These are phyloP conservation scores for Thyridium curvatum DNA, from an alignment of 2,329 filamentous ascomycete genomes.

Conservation along the genomic window DNA sequence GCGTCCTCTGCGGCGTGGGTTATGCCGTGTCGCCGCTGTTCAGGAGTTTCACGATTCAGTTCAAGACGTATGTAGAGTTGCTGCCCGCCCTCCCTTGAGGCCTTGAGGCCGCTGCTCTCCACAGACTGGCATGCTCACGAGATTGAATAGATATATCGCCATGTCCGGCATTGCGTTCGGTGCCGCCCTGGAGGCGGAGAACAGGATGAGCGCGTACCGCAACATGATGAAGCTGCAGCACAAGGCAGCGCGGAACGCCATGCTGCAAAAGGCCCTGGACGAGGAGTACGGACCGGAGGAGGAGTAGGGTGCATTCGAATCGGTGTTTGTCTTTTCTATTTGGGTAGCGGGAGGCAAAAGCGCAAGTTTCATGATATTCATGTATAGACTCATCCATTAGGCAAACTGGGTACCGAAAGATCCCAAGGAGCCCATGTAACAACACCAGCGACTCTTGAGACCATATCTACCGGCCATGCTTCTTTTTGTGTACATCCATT, in stretches of 20 bases:
- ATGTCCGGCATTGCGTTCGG: conserved; percentile 84
- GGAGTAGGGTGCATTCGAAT: conserved; percentile 17
- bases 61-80: conserved; percentile 59
- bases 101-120: too few relatives aligned
- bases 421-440: too few relatives aligned
- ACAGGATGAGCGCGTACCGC: conserved; percentile 61
- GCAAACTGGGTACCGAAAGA: background rate
- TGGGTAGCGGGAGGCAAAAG: conserved; percentile 7
- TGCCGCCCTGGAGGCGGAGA: conserved; percentile 70
- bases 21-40: conserved; percentile 66
- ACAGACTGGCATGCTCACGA: too few relatives aligned
- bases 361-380: background rate
- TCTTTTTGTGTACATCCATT: too few relatives aligned
- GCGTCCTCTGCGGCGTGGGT: conserved; percentile 54
- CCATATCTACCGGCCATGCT: too few relatives aligned
- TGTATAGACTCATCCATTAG: background rate
- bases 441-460: too few relatives aligned
- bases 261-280: conserved; percentile 64
- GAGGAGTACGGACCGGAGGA: conserved; percentile 47
- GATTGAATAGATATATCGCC: conserved; percentile 59
- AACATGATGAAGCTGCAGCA: conserved; percentile 57
- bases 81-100: background rate
- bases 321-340: too few relatives aligned
- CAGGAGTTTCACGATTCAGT: conserved; percentile 65
- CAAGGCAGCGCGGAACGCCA: conserved; percentile 56